A percentile compares a stretch with the other conserved stretches of the same genome.
phyloP scores from a whole-genome alignment of 306 rosid species.

The Cyclanthera cordifolia region DNA sequence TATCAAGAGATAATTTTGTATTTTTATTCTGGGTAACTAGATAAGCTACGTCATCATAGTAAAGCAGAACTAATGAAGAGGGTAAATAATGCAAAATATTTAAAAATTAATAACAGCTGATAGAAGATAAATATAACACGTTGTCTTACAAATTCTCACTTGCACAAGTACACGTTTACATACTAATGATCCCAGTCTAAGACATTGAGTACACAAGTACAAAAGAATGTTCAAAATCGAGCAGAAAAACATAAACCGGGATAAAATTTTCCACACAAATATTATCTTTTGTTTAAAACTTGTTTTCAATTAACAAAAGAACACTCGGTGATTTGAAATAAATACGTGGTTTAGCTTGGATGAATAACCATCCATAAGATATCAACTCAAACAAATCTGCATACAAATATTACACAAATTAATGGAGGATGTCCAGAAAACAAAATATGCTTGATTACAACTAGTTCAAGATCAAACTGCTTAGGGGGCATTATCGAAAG shows the following conservation, averaged over 20 bases:
- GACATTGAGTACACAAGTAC: background rate
- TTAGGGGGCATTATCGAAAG: background rate
- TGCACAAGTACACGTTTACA: background rate
- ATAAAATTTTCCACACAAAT: background rate
- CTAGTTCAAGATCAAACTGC: background rate
- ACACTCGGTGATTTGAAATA: background rate
- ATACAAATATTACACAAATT: background rate
- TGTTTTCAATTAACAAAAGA: background rate
- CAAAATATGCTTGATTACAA: background rate
- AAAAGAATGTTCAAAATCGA: background rate
- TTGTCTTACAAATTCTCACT: background rate
- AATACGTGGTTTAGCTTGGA: background rate
- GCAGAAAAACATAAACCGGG: background rate
- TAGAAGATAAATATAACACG: background rate
- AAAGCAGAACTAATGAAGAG: background rate
- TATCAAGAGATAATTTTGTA: constrained; percentile 13
- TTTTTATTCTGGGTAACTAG: background rate
- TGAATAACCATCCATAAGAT: constrained; percentile 5
- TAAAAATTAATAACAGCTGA: background rate
- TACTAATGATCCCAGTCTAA: background rate
- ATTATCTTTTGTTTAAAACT: background rate
- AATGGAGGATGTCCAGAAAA: background rate
- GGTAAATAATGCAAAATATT: background rate
- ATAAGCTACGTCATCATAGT: background rate
- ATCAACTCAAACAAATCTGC: background rate